phyloP scores from a whole-genome alignment of 2,329 filamentous ascomycete species.

The Aspergillus caelatus region DNA sequence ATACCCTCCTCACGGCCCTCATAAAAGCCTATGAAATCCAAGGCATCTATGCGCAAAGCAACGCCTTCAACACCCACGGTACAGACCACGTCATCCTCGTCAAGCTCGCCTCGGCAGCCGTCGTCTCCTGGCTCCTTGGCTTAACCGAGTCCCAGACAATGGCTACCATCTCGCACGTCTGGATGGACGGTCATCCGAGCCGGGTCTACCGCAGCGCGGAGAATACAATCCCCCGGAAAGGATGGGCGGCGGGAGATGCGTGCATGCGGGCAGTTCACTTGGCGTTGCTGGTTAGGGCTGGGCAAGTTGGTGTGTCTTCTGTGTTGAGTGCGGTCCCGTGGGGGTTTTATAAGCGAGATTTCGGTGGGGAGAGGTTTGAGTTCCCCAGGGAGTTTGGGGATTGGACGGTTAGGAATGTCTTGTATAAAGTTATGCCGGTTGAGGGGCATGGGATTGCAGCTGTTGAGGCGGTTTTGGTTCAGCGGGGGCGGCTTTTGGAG shows the following conservation, averaged over 20 bases:
- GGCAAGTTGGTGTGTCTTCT: constrained; percentile 33
- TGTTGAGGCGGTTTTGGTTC: constrained; percentile 34
- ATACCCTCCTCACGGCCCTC: constrained; percentile 34
- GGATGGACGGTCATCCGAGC: constrained; percentile 43
- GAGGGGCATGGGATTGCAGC: constrained; percentile 41
- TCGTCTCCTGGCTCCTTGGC: constrained; percentile 42
- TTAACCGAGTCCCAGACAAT: constrained; percentile 37
- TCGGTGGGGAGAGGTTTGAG: constrained; percentile 22
- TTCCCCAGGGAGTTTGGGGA: constrained; percentile 22
- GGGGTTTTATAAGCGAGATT: constrained; percentile 38
- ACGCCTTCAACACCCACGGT: constrained; percentile 44
- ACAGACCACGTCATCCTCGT: constrained; percentile 48
- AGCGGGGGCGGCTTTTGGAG: constrained; percentile 14
- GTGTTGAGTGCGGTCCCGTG: constrained; percentile 36
- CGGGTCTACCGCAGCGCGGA: constrained; percentile 36
- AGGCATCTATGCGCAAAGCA: constrained; percentile 39
- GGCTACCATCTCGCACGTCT: constrained; percentile 43
- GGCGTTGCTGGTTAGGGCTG: constrained; percentile 29
- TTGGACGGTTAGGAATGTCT: constrained; percentile 27
- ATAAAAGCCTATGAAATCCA: constrained; percentile 51
- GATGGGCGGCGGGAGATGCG: constrained; percentile 48
- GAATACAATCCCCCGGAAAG: constrained; percentile 45
- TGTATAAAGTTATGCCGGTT: constrained; percentile 31
- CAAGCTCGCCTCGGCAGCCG: constrained; percentile 45
- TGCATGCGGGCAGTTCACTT: constrained; percentile 45